Evolutionary conservation across 2,329 filamentous ascomycete species (phyloP).

Genomic region (Fusarium buharicum): DNA sequence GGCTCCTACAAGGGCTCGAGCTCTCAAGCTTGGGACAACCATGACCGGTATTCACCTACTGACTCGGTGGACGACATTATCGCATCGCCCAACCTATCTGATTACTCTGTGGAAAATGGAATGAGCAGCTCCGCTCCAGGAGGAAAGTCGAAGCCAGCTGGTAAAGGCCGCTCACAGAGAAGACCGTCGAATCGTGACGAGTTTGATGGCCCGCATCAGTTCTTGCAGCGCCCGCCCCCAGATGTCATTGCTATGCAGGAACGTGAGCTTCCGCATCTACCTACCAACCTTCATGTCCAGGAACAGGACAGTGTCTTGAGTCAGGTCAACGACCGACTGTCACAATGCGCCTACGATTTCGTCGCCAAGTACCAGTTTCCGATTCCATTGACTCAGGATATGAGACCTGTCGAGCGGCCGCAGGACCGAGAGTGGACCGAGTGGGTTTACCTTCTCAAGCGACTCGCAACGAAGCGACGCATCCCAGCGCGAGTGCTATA

Average conservation of each 20-base stretch:
- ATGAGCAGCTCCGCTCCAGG: constrained; percentile 54
- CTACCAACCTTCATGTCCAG: constrained; percentile 82
- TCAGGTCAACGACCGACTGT: constrained; percentile 84
- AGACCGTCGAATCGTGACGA: constrained; percentile 85
- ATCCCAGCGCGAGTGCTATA: constrained; percentile 87
- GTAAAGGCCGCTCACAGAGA: constrained; percentile 68
- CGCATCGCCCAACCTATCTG: constrained; percentile 68
- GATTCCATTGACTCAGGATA: constrained; percentile 83
- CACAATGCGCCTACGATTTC: constrained; percentile 89
- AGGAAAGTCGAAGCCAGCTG: constrained; percentile 57
- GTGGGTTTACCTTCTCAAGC: constrained; percentile 89
- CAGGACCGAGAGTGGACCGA: constrained; percentile 90
- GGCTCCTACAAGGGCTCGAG: constrained; percentile 55
- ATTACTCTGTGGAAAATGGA: constrained; percentile 67
- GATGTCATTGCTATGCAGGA: constrained; percentile 80
- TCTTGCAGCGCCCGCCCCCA: constrained; percentile 76
- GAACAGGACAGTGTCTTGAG: constrained; percentile 85
- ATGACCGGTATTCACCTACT: constrained; percentile 64
- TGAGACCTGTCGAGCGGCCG: constrained; percentile 78
- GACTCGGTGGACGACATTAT: constrained; percentile 69
- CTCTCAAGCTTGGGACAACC: constrained; percentile 60
- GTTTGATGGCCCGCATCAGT: constrained; percentile 88
- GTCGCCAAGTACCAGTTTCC: constrained; percentile 92
- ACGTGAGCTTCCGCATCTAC: constrained; percentile 81
- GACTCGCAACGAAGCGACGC: constrained; percentile 84